These are phyloP conservation scores for Thuidium tamariscinum DNA, from an alignment of 225 moss, liverwort and hornwort species.

Conservation along the genomic window DNA sequence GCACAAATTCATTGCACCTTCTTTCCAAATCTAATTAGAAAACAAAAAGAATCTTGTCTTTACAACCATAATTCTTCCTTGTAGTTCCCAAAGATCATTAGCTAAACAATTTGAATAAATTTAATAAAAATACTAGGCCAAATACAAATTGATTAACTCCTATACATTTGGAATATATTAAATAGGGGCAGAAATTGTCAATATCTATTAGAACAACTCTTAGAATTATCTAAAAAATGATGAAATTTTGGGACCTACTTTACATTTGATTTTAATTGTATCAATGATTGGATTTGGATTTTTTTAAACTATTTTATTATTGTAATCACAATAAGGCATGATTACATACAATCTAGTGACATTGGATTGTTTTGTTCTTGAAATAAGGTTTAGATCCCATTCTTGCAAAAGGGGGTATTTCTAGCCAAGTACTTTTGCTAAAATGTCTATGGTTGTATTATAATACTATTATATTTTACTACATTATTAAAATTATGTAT, in stretches of 20 bases:
- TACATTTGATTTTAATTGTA: not conserved
- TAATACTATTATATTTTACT: not conserved
- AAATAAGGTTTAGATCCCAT: too few species aligned
- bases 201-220: too few species aligned
- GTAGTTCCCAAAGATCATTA: rapidly evolving
- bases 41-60: not conserved
- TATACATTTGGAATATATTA: too few species aligned
- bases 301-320: not conserved
- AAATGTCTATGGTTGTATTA: not conserved
- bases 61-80: not conserved
- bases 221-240: too few species aligned
- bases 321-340: too few species aligned
- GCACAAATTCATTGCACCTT: not conserved
- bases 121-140: rapidly evolving
- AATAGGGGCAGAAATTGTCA: too few species aligned
- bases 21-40: not conserved
- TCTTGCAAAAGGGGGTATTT: not conserved
- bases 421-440: not conserved
- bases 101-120: not conserved
- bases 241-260: too few species aligned
- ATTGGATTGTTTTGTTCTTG: too few species aligned
- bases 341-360: too few species aligned
- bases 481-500: not conserved
- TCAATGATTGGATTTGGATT: not conserved
- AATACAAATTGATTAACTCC: not conserved